phyloP scores from a whole-genome alignment of 352 stramenopile genomes.

The Phytophthora fragariaefolia region DNA sequence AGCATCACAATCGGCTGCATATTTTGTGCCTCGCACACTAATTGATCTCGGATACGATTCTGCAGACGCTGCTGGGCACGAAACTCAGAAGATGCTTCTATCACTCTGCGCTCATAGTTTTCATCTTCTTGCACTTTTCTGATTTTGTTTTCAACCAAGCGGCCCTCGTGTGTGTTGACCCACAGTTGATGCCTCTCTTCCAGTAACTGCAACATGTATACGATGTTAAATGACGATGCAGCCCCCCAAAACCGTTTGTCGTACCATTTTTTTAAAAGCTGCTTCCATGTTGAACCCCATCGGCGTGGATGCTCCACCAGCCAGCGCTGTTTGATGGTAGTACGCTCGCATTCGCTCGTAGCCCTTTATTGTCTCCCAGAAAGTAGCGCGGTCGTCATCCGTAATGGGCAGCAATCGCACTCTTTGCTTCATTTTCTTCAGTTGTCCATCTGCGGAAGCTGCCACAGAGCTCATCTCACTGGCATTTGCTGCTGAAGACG shows the following conservation, averaged over 20 bases:
- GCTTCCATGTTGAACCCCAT: conserved; percentile 70
- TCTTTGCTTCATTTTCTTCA: conserved; percentile 56
- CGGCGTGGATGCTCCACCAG: conserved; percentile 43
- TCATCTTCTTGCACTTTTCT: conserved; percentile 58
- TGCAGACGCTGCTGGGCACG: conserved; percentile 53
- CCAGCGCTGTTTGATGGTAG: conserved; percentile 39
- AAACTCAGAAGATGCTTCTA: conserved; percentile 55
- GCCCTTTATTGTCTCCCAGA: conserved; percentile 53
- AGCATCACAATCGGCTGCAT: conserved; percentile 58
- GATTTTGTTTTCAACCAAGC: conserved; percentile 34
- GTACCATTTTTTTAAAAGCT: conserved; percentile 57
- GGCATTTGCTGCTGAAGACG: not conserved
- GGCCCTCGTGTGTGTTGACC: conserved; percentile 46
- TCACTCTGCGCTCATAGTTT: conserved; percentile 49
- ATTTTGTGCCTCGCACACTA: conserved; percentile 44
- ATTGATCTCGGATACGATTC: conserved; percentile 41
- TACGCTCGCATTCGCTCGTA: conserved; percentile 50
- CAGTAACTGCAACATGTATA: conserved; percentile 37
- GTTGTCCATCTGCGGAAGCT: conserved; percentile 38
- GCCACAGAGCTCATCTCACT: not conserved
- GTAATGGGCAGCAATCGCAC: conserved; percentile 51
- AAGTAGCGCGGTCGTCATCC: conserved; percentile 45
- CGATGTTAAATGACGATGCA: not conserved
- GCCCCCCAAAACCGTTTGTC: not conserved
- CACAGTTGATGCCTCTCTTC: conserved; percentile 52